A percentile compares a stretch with the other conserved stretches of the same genome.
Evolutionary conservation across 2,329 filamentous ascomycete species (phyloP).

Genomic region (Ceratocystis albifundus): DNA sequence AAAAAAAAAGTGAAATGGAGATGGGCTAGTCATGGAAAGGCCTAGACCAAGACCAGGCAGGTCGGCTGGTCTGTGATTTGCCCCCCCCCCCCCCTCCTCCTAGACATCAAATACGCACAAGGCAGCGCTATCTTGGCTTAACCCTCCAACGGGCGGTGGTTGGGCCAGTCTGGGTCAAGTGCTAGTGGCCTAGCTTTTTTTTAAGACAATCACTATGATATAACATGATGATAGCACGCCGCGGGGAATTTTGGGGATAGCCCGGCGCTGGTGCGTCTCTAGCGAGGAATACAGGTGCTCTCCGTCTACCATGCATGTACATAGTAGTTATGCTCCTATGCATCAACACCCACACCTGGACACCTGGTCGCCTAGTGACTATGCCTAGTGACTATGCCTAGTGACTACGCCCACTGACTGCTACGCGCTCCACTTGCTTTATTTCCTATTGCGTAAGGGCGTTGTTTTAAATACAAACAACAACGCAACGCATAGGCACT

Average conservation of each 20-base stretch:
- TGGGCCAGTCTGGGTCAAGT: neutral
- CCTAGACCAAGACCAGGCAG: neutral
- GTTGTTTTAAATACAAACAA: neutral
- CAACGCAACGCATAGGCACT: too few species aligned
- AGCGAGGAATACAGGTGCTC: neutral
- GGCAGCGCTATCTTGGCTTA: conserved; percentile 8
- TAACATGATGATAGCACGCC: conserved; percentile 3
- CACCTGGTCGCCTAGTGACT: neutral
- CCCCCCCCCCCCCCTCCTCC: too few species aligned
- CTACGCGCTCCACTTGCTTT: neutral
- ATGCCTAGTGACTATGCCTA: too few species aligned
- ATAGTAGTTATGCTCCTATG: neutral
- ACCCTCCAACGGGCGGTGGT: neutral
- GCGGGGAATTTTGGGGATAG: conserved; percentile 1
- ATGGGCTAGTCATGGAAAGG: neutral
- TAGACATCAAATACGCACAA: neutral
- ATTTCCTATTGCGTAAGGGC: neutral
- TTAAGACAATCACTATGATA: conserved; percentile 8
- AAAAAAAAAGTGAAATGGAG: neutral
- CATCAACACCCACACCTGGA: neutral
- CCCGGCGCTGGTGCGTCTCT: neutral
- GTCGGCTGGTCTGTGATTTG: neutral
- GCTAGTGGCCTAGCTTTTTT: neutral
- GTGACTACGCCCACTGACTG: too few species aligned
- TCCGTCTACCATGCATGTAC: neutral